Evolutionary conservation across 1,139 yeast genomes (phyloP).

Genomic region (Saccharomyces hybrid): DNA sequence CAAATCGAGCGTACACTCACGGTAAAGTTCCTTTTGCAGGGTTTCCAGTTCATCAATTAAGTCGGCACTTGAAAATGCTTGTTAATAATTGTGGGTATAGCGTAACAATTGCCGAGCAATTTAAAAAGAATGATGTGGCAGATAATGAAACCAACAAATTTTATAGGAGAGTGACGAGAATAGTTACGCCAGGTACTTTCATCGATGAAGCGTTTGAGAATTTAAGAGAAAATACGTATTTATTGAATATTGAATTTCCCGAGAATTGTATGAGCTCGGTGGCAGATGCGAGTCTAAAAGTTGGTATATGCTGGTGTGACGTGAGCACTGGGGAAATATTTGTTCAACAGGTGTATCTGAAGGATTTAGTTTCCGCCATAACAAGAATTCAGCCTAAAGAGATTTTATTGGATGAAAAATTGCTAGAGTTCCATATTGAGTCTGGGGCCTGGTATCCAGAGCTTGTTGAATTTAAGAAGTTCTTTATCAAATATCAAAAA

Average conservation of each 20-base stretch:
- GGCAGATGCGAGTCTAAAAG: slow-evolving; percentile 41
- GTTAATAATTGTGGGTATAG: slow-evolving; percentile 62
- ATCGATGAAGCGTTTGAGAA: slow-evolving; percentile 81
- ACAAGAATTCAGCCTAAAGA: slow-evolving; percentile 35
- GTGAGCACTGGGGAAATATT: slow-evolving; percentile 73
- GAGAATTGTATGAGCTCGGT: slow-evolving; percentile 38
- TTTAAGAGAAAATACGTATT: slow-evolving; percentile 60
- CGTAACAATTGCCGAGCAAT: slow-evolving; percentile 80
- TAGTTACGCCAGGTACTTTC: slow-evolving; percentile 88
- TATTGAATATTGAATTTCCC: slow-evolving; percentile 59
- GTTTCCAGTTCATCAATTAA: slow-evolving; percentile 67
- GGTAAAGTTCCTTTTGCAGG: slow-evolving; percentile 80
- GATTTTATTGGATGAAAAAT: slow-evolving; percentile 32
- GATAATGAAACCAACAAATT: slow-evolving; percentile 37
- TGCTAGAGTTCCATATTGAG: slow-evolving; percentile 31
- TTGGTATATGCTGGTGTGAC: slow-evolving; percentile 88
- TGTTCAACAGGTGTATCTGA: slow-evolving; percentile 38
- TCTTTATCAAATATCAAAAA: slow-evolving; percentile 49
- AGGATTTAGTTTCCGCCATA: slow-evolving; percentile 32
- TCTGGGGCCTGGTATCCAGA: slow-evolving; percentile 51
- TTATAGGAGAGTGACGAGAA: slow-evolving; percentile 65
- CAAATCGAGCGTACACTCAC: slow-evolving; percentile 41
- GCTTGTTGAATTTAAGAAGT: slow-evolving; percentile 52
- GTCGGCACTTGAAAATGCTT: slow-evolving; percentile 62
- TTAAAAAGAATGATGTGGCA: slow-evolving; percentile 19